Evolutionary conservation across 108 stramenopile species (phyloP).

Genomic region (Stephanodiscus minutulus): DNA sequence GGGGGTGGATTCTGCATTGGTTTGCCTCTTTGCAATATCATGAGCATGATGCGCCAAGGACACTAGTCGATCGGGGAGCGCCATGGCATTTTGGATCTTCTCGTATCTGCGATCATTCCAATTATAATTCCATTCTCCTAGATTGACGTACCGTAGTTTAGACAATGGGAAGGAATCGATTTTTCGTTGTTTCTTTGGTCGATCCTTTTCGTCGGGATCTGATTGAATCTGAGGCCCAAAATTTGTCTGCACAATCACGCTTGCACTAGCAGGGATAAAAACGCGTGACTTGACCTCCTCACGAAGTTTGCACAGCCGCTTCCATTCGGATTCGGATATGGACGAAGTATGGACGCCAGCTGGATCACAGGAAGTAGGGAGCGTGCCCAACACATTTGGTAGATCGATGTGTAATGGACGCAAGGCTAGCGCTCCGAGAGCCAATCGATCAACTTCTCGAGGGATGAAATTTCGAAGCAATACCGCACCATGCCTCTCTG

Average conservation of each 20-base stretch:
- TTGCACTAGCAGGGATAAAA: constrained; percentile 29
- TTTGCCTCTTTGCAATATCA: constrained; percentile 3
- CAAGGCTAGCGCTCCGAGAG: constrained; percentile 40
- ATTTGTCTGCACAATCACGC: constrained; percentile 41
- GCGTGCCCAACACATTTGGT: constrained; percentile 2
- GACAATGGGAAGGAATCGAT: constrained; percentile 42
- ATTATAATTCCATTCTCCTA: constrained; percentile 50
- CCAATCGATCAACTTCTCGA: constrained; percentile 44
- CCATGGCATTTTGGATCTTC: constrained; percentile 25
- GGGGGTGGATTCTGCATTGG: neutral
- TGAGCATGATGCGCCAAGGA: constrained; percentile 32
- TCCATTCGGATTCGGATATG: neutral
- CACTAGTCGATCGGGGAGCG: constrained; percentile 18
- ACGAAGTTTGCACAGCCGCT: constrained; percentile 16
- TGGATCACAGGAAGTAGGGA: neutral
- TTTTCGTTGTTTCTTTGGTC: constrained; percentile 29
- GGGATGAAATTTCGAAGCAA: constrained; percentile 45
- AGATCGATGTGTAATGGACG: constrained; percentile 37
- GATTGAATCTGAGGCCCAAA: constrained; percentile 40
- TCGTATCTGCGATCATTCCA: constrained; percentile 48
- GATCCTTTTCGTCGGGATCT: constrained; percentile 8
- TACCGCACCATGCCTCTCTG: constrained; percentile 44
- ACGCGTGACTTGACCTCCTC: constrained; percentile 41
- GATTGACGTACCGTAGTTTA: constrained; percentile 41
- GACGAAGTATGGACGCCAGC: neutral